Evolutionary conservation across 768 basidiomycete species (phyloP), one percentile per base, ranked within the genome.

Genomic region (Pleurotus tuber-regium): DNA sequence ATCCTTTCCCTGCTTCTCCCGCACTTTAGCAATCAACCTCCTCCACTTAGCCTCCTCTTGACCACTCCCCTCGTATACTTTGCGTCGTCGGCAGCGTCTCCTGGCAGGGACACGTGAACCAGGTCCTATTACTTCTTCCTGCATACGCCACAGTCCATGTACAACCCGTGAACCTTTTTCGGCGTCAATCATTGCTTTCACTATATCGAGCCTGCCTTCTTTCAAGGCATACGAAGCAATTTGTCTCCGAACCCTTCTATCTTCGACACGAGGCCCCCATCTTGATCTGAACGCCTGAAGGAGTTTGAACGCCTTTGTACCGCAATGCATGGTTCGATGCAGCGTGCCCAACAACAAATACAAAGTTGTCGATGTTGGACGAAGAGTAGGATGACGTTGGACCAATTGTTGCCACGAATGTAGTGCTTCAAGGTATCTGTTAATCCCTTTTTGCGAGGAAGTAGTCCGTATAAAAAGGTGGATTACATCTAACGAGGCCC

Each of bases 161-260:
- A 16, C 46, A 35, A 48, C 46, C 64, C 23, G 55, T 50, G 7
- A 48, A 16, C 46, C 31, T 35, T 33, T 48, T 48, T 48, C 46
- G 31, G 46, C 31, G 46, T 50, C 39, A 26, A 67, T 50, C 51
- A 72, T 61, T 54, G 60, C 61, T 52, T 67, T 48, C 14, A 70
- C 68, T 52, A 86, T 76, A 59, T 82, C 81, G 54, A 70, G 64
- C 39, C 83, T 76, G 12, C 84, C 79, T 68, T 89, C 80, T 63
- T 84, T 86, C 50, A 85, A 59, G 25, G 86, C 87, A 41, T 86
- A 69, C 35, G 64, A 66, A 4, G 76, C 75, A 47, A 89, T 64
- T 35, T 84, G 79, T 52, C 82, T 77, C 59, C 78, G 75, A 18
- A 89, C 86, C 18, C 72, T 68, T 46, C 74, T 70, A 66, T 86